phyloP scores from a whole-genome alignment of 1,284 basidiomycete genomes.

The Pyrrhoderma noxium region DNA sequence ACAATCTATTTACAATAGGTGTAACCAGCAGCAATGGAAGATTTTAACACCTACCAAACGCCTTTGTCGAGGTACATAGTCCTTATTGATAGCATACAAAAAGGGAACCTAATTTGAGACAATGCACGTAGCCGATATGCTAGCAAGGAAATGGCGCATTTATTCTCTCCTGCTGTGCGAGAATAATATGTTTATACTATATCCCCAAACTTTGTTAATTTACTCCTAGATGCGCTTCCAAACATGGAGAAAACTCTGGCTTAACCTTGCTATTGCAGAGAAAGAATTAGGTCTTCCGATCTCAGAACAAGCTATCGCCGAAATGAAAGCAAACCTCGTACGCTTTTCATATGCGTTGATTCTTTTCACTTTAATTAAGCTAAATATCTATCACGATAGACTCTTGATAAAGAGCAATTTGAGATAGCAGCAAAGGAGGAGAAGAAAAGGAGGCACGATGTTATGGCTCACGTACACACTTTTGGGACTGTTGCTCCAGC shows the following conservation, averaged over 20 bases:
- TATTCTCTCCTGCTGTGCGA: conserved; percentile 85
- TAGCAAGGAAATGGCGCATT: conserved; percentile 95
- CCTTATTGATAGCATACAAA: not conserved
- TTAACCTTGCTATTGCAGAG: conserved; percentile 94
- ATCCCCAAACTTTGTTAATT: not conserved
- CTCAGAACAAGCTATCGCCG: conserved; percentile 83
- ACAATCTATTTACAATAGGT: too few relatives aligned
- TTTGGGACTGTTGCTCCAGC: conserved; percentile 92
- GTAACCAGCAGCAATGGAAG: conserved; percentile 45
- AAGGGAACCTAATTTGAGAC: conserved; percentile 12
- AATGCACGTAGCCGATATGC: conserved; percentile 80
- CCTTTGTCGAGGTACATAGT: conserved; percentile 58
- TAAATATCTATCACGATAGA: conserved; percentile 34
- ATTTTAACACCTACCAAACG: conserved; percentile 64
- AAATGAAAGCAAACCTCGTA: conserved; percentile 91
- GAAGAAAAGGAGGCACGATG: conserved; percentile 97
- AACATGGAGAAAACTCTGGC: conserved; percentile 97
- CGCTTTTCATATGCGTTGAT: conserved; percentile 24
- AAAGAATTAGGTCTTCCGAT: conserved; percentile 93
- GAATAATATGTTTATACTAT: conserved; percentile 1
- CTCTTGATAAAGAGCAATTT: conserved; percentile 86
- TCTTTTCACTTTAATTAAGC: not conserved
- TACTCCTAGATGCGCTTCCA: conserved; percentile 80
- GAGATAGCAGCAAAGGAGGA: conserved; percentile 90
- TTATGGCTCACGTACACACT: conserved; percentile 99